Conservation (phyloP, 345 rosid species). For the Brassica juncea region DNA sequence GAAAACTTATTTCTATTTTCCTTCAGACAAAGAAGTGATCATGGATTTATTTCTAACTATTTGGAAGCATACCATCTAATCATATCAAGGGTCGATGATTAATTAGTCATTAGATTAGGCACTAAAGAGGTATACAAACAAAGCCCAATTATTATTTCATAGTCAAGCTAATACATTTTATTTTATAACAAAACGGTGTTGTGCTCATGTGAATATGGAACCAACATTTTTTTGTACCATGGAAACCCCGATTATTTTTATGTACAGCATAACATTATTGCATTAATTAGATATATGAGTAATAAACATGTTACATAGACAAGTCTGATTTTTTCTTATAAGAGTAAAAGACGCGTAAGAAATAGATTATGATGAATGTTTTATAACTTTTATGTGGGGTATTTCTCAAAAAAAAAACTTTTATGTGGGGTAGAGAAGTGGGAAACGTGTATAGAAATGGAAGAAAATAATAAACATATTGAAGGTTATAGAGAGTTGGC, state of each 20-base stretch:
- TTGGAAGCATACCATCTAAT: constrained; percentile 6
- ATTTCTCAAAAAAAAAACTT: too few species aligned
- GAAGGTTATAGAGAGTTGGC: constrained; percentile 27
- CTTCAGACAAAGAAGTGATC: not conserved
- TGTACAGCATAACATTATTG: not conserved
- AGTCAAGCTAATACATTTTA: too few species aligned
- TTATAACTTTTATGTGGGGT: constrained; percentile 8
- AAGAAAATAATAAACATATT: not conserved
- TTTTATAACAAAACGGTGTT: not conserved
- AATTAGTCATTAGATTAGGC: not conserved
- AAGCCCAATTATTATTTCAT: too few species aligned
- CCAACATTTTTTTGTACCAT: not conserved
- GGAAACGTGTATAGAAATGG: constrained; percentile 9
- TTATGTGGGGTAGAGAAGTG: constrained; percentile 22
- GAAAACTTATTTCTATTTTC: not conserved
- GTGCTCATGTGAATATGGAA: not conserved
- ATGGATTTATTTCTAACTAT: not conserved
- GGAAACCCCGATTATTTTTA: not conserved
- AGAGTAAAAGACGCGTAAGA: not conserved
- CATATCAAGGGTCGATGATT: not conserved
- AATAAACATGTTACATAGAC: not conserved
- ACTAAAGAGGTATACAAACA: too few species aligned
- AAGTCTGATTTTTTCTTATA: not conserved
- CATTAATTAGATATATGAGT: not conserved
- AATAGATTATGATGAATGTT: not conserved